Evolutionary conservation across 257 asterid genomes (phyloP).

Genomic region (Solanum paucissectum): DNA sequence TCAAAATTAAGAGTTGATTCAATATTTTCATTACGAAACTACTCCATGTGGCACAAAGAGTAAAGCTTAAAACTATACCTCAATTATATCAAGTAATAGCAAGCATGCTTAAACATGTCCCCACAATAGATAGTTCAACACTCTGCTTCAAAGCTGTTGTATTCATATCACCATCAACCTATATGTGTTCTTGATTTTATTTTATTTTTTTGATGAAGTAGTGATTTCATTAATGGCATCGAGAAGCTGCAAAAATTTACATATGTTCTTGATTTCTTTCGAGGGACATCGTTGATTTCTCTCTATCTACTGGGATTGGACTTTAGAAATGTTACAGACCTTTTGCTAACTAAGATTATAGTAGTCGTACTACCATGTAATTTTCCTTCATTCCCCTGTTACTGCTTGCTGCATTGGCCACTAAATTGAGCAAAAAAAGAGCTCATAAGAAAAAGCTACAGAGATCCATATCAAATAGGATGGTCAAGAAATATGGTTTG

Average conservation of each 20-base stretch:
- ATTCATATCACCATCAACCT: neutral
- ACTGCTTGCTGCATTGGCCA: neutral
- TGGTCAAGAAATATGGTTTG: neutral
- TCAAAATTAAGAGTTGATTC: neutral
- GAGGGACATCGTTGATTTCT: neutral
- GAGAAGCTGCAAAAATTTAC: neutral
- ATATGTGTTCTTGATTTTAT: neutral
- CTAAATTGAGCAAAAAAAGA: neutral
- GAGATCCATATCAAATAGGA: neutral
- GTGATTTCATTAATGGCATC: neutral
- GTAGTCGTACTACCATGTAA: neutral
- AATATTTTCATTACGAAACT: neutral
- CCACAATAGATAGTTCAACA: neutral
- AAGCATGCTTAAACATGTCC: neutral
- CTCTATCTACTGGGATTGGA: neutral
- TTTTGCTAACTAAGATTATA: too few species aligned
- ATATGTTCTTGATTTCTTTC: neutral
- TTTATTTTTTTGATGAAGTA: neutral
- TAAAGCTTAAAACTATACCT: neutral
- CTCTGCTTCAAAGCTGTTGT: neutral
- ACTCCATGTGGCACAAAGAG: neutral
- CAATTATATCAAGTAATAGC: neutral
- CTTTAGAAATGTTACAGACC: neutral
- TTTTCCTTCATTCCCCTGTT: neutral
- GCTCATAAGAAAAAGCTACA: too few species aligned